These are phyloP conservation scores for Arthromyces matolae DNA, from an alignment of 768 basidiomycete genomes.

Conservation along the genomic window DNA sequence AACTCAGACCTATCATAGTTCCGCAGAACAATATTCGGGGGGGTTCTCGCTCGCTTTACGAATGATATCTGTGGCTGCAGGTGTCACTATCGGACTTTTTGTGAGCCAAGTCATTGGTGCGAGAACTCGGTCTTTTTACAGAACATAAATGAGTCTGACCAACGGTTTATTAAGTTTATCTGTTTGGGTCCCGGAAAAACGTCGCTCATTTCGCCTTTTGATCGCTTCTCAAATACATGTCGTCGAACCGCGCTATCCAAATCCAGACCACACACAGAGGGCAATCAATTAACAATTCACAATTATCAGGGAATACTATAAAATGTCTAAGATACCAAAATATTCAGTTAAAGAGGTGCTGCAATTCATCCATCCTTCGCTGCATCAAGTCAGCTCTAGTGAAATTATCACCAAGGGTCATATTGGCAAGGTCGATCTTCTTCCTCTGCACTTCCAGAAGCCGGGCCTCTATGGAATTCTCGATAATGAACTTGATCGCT, in stretches of 20 bases:
- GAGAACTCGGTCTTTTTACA: no score
- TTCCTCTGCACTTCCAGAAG: slow-evolving; percentile 91
- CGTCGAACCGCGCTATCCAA: no score
- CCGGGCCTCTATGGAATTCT: slow-evolving; percentile 89
- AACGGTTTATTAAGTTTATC: slow-evolving; percentile 54
- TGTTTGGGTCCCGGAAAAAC: slow-evolving; percentile 70
- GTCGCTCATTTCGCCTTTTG: slow-evolving; percentile 74
- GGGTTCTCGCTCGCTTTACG: slow-evolving; percentile 77
- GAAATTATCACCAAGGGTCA: slow-evolving; percentile 81
- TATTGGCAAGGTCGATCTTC: slow-evolving; percentile 91
- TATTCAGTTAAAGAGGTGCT: slow-evolving; percentile 59
- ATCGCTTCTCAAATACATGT: no score
- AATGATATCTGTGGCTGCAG: slow-evolving; percentile 82
- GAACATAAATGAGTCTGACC: no score
- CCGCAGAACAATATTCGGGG: slow-evolving; percentile 67
- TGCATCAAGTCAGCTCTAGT: slow-evolving; percentile 86
- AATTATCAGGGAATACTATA: slow-evolving; percentile 25
- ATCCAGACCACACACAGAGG: no score
- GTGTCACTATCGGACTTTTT: slow-evolving; percentile 82
- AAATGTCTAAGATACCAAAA: slow-evolving; percentile 24
- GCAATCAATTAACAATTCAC: no score
- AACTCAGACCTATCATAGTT: slow-evolving; percentile 54
- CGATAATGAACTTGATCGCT: slow-evolving; percentile 90
- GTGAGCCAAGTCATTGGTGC: slow-evolving; percentile 66
- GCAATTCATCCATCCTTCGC: slow-evolving; percentile 85